These are phyloP conservation scores for Perkinsus marinus DNA, from an alignment of 169 alveolate species.

Conservation along the genomic window DNA sequence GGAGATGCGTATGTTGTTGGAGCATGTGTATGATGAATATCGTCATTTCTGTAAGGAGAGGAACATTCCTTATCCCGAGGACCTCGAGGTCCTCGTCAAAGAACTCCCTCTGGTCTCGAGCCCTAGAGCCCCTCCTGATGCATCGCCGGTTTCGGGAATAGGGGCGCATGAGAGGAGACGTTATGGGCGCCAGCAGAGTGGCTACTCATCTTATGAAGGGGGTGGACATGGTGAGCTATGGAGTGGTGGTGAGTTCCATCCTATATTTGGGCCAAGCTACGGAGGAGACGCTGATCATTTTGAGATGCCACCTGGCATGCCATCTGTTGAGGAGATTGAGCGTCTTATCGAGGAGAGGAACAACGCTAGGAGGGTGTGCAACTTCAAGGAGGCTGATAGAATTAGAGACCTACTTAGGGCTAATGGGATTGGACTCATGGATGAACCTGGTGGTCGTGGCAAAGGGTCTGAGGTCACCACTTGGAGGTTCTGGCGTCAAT, in stretches of 20 bases:
- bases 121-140: not conserved
- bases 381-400: conserved; percentile 11
- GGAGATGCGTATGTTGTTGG: not conserved
- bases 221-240: not conserved
- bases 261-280: not conserved
- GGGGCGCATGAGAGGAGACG: not conserved
- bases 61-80: not conserved
- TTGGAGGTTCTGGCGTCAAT: conserved; percentile 8
- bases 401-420: conserved; percentile 5
- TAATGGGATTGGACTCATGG: conserved; percentile 13
- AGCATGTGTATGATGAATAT: not conserved
- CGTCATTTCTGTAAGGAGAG: not conserved
- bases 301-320: not conserved
- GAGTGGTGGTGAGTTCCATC: not conserved
- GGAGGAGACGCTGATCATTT: not conserved
- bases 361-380: conserved; percentile 12
- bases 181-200: not conserved
- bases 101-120: not conserved
- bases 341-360: conserved; percentile 9
- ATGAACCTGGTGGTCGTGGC: conserved; percentile 20
- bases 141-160: not conserved
- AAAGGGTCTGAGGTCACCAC: conserved; percentile 16
- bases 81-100: not conserved
- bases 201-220: not conserved
- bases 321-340: not conserved